phyloP scores from a whole-genome alignment of 768 basidiomycete genomes.

The Phylloporus arenicola region DNA sequence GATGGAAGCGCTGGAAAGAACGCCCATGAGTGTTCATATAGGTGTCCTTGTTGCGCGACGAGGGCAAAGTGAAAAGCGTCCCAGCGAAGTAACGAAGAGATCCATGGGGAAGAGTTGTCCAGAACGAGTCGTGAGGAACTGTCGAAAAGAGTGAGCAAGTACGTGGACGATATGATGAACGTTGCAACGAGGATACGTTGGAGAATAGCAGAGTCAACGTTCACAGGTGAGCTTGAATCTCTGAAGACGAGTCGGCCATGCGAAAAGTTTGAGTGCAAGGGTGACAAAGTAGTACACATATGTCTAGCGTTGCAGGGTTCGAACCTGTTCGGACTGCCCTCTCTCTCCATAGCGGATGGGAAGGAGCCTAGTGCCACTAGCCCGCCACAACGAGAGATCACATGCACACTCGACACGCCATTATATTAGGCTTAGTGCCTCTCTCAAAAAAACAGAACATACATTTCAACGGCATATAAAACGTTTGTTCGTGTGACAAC shows the following conservation, averaged over 20 bases:
- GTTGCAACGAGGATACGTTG: slow-evolving; percentile 16
- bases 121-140: slow-evolving; percentile 23
- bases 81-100: slow-evolving; percentile 63
- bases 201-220: slow-evolving; percentile 18
- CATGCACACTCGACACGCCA: too few species aligned
- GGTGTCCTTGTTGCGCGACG: slow-evolving; percentile 55
- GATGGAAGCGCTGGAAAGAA: slow-evolving; percentile 71
- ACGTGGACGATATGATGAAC: slow-evolving; percentile 18
- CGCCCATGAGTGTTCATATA: slow-evolving; percentile 81
- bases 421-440: too few species aligned
- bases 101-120: slow-evolving; percentile 12
- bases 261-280: neutral
- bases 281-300: neutral
- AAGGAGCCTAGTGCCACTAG: too few species aligned
- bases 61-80: slow-evolving; percentile 78
- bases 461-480: too few species aligned
- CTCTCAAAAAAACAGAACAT: too few species aligned
- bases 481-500: too few species aligned
- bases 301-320: too few species aligned
- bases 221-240: slow-evolving; percentile 16
- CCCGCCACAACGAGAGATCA: too few species aligned
- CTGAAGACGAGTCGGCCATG: slow-evolving; percentile 2
- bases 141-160: slow-evolving; percentile 22
- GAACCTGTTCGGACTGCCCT: too few species aligned
- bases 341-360: too few species aligned